A percentile compares a stretch with the other conserved stretches of the same genome.
Evolutionary conservation across 139 green algal genomes (phyloP).

Genomic region (Chlorella sp.): DNA sequence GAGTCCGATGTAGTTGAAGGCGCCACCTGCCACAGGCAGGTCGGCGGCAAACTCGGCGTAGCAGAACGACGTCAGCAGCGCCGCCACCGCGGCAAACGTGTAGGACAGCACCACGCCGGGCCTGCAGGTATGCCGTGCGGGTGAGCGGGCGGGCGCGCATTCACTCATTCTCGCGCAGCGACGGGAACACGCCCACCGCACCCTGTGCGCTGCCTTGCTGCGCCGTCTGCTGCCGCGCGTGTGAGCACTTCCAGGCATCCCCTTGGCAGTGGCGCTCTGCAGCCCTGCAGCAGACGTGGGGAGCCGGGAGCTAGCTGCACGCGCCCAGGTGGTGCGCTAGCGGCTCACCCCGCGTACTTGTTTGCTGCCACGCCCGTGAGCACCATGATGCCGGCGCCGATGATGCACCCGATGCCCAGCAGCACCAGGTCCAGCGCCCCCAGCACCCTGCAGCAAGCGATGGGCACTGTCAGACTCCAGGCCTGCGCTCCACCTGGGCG

Average conservation of each 20-base stretch:
- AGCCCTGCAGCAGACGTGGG: too few relatives aligned
- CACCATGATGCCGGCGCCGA: conserved; percentile 89
- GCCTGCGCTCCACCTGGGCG: neutral
- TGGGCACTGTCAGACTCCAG: neutral
- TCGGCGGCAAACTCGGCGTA: conserved; percentile 83
- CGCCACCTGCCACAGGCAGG: conserved; percentile 69
- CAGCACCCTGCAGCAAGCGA: conserved; percentile 15
- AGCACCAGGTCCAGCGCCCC: conserved; percentile 23
- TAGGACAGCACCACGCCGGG: conserved; percentile 62
- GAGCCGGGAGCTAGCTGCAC: too few relatives aligned
- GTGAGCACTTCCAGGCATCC: too few relatives aligned
- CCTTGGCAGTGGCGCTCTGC: too few relatives aligned
- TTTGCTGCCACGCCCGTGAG: conserved; percentile 70
- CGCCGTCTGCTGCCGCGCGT: too few relatives aligned
- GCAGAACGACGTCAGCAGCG: conserved; percentile 71
- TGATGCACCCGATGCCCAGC: conserved; percentile 75
- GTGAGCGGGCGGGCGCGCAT: too few relatives aligned
- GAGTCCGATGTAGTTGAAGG: conserved; percentile 76
- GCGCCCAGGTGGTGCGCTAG: too few relatives aligned
- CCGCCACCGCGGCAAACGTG: conserved; percentile 45
- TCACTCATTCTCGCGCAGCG: too few relatives aligned
- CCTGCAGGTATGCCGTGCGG: too few relatives aligned
- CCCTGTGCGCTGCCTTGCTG: too few relatives aligned
- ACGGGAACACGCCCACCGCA: too few relatives aligned
- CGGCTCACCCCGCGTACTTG: conserved; percentile 45